These are phyloP conservation scores for Pleurotus tuber-regium DNA, from an alignment of 768 basidiomycete species.

Conservation along the genomic window DNA sequence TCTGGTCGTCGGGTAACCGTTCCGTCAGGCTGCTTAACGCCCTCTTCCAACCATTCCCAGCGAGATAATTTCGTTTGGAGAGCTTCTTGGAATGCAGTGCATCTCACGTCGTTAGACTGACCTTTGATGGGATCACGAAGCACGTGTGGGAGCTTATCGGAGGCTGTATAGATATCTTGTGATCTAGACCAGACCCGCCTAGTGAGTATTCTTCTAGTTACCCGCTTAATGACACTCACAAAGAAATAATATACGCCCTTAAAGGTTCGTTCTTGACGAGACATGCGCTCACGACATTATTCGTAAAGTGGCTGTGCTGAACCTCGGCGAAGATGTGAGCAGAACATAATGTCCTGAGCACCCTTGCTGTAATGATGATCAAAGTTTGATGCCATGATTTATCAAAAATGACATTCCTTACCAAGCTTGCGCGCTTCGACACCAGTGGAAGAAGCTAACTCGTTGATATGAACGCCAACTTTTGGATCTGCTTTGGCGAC, in stretches of 20 bases:
- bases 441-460: background rate
- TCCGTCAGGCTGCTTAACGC: background rate
- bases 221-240: background rate
- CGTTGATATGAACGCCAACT: background rate
- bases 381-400: too few relatives aligned
- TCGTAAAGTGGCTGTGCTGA: background rate
- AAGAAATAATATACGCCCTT: background rate
- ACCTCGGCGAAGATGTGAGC: background rate
- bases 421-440: background rate
- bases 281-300: background rate
- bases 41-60: background rate
- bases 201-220: background rate
- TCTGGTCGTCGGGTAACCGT: background rate
- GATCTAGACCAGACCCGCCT: background rate
- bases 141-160: background rate
- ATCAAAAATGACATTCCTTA: too few relatives aligned
- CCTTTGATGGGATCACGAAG: background rate
- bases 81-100: background rate
- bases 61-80: background rate
- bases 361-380: background rate
- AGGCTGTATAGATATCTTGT: background rate
- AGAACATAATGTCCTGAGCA: background rate
- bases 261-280: background rate
- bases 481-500: background rate
- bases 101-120: background rate